Conservation (phyloP, 164 flowering plant genomes). For the Magnolia changhungtana region DNA sequence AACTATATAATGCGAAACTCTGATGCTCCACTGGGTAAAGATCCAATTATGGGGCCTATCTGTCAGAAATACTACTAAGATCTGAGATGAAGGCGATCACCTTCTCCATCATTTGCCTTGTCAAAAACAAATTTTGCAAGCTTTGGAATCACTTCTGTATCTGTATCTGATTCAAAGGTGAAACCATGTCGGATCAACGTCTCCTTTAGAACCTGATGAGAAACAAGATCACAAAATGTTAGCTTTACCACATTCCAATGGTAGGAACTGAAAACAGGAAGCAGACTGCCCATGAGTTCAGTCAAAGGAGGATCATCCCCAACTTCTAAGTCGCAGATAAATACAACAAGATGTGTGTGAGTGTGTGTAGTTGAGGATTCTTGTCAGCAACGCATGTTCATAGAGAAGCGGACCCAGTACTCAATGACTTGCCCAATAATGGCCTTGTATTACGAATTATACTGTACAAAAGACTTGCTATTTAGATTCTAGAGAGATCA, state of each 20-base stretch:
- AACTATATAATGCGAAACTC: background rate
- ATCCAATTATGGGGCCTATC: background rate
- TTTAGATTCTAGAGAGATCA: no score
- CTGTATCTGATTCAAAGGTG: constrained; percentile 92
- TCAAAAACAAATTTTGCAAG: constrained; percentile 95
- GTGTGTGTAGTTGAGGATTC: background rate
- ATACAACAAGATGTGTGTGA: background rate
- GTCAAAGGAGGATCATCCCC: no score
- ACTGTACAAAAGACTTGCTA: background rate
- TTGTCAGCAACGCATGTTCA: no score
- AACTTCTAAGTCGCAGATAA: background rate
- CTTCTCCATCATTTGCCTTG: constrained; percentile 76
- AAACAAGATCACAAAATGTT: background rate
- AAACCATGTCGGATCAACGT: constrained; percentile 87
- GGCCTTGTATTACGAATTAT: background rate
- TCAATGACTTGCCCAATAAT: background rate
- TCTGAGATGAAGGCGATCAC: constrained; percentile 24
- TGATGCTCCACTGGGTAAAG: background rate
- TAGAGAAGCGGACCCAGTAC: background rate
- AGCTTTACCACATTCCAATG: background rate
- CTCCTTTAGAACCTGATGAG: constrained; percentile 76
- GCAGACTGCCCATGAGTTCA: background rate
- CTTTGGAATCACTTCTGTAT: constrained; percentile 98
- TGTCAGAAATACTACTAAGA: background rate
- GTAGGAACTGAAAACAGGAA: background rate